Evolutionary conservation across 768 basidiomycete genomes (phyloP).

Genomic region (Amanita subjunquillea): DNA sequence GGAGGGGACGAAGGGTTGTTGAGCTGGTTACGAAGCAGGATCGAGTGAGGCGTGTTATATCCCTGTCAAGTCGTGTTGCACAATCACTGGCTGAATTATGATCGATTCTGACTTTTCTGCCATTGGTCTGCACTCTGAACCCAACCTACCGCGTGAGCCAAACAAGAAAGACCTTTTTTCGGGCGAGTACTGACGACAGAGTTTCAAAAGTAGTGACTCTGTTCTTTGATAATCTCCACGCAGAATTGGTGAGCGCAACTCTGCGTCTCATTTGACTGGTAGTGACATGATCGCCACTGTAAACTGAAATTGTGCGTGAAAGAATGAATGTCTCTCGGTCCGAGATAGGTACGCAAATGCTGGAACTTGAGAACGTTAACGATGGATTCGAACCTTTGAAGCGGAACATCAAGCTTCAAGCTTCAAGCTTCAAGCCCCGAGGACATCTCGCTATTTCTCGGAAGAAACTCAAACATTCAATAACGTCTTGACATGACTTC

Average conservation of each 20-base stretch:
- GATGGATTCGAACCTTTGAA: neutral
- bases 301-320: neutral
- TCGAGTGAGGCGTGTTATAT: conserved; percentile 31
- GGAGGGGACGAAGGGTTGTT: conserved; percentile 73
- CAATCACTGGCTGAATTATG: neutral
- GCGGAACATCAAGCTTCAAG: conserved; percentile 20
- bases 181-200: too few relatives aligned
- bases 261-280: neutral
- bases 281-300: neutral
- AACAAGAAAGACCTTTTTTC: too few relatives aligned
- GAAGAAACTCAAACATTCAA: conserved; percentile 40
- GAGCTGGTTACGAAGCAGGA: conserved; percentile 68
- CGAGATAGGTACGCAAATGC: neutral
- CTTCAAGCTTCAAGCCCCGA: too few relatives aligned
- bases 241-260: neutral
- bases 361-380: neutral
- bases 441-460: conserved; percentile 49
- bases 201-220: too few relatives aligned
- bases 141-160: too few relatives aligned
- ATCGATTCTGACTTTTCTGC: too few relatives aligned
- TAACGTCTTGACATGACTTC: conserved; percentile 35
- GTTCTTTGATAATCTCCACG: neutral
- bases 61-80: neutral
- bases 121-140: too few relatives aligned
- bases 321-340: too few relatives aligned